phyloP scores from a whole-genome alignment of 1,139 yeast species.

The Geotrichum citri-aurantii region DNA sequence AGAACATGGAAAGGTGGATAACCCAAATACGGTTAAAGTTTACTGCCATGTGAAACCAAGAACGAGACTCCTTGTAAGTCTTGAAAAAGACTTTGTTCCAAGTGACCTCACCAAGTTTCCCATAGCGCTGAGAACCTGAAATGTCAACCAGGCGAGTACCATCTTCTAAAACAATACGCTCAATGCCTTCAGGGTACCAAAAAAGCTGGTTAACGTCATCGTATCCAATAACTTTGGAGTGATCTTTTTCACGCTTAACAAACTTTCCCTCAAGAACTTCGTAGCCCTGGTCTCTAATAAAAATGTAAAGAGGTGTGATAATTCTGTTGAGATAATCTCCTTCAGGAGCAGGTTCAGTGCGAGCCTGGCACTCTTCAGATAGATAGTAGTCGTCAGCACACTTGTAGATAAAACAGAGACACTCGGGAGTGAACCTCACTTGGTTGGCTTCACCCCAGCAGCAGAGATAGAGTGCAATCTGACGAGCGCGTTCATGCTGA shows the following conservation, averaged over 20 bases:
- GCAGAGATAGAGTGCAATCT: constrained; percentile 79
- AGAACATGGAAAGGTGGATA: constrained; percentile 78
- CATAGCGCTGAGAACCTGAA: constrained; percentile 83
- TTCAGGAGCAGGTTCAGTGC: constrained; percentile 73
- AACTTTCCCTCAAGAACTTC: constrained; percentile 92
- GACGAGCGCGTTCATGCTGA: constrained; percentile 79
- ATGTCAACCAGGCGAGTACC: constrained; percentile 86
- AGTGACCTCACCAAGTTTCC: constrained; percentile 83
- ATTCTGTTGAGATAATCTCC: constrained; percentile 92
- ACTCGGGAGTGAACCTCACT: constrained; percentile 90
- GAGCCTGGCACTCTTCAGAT: constrained; percentile 85
- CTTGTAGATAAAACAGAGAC: constrained; percentile 86
- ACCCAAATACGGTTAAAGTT: constrained; percentile 98
- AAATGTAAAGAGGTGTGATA: constrained; percentile 85
- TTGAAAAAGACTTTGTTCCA: constrained; percentile 93
- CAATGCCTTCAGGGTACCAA: constrained; percentile 99
- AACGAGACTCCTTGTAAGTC: constrained; percentile 92
- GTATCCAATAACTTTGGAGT: constrained; percentile 88
- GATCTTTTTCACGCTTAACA: constrained; percentile 96
- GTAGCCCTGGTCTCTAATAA: constrained; percentile 89
- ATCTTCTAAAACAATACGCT: constrained; percentile 84
- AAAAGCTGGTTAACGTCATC: constrained; percentile 97
- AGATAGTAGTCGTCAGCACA: constrained; percentile 82
- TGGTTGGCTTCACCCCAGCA: constrained; percentile 99
- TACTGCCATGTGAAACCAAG: constrained; percentile 94